phyloP scores from a whole-genome alignment of 2,329 filamentous ascomycete species.

The Coniochaeta pulveracea region DNA sequence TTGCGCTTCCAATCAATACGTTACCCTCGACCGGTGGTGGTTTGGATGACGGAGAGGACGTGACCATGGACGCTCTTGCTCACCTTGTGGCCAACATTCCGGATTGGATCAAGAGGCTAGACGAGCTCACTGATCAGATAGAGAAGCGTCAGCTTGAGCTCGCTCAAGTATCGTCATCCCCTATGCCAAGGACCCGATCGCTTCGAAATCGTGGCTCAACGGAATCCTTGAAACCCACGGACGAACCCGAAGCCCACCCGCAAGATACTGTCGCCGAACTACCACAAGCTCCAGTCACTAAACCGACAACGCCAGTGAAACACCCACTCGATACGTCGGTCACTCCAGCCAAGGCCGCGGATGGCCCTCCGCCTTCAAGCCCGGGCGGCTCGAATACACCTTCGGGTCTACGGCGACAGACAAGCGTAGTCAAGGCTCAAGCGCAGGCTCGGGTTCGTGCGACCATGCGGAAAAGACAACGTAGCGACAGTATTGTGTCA shows the following conservation, averaged over 20 bases:
- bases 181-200: constrained; percentile 18
- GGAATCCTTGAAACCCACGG: constrained; percentile 38
- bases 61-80: constrained; percentile 43
- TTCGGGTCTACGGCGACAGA: constrained; percentile 25
- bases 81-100: constrained; percentile 45
- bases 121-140: constrained; percentile 50
- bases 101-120: constrained; percentile 46
- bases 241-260: constrained; percentile 24
- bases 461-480: constrained; percentile 35
- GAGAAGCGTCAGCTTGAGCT: constrained; percentile 50
- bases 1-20: no score
- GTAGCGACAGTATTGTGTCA: constrained; percentile 40
- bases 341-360: constrained; percentile 8
- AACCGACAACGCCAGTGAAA: not conserved
- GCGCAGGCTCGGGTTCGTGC: constrained; percentile 34
- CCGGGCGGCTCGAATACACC: constrained; percentile 22
- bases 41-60: constrained; percentile 15
- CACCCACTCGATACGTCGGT: constrained; percentile 6
- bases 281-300: constrained; percentile 3
- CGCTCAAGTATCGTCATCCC: constrained; percentile 20
- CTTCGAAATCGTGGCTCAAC: constrained; percentile 40
- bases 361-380: constrained; percentile 17
- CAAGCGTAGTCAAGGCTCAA: constrained; percentile 30
- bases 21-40: no score
- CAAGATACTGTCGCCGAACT: constrained; percentile 5